Percentiles rank a stretch among this genome's conserved stretches.
phyloP scores from a whole-genome alignment of 2,329 filamentous ascomycete genomes.

The Didymella sp. region DNA sequence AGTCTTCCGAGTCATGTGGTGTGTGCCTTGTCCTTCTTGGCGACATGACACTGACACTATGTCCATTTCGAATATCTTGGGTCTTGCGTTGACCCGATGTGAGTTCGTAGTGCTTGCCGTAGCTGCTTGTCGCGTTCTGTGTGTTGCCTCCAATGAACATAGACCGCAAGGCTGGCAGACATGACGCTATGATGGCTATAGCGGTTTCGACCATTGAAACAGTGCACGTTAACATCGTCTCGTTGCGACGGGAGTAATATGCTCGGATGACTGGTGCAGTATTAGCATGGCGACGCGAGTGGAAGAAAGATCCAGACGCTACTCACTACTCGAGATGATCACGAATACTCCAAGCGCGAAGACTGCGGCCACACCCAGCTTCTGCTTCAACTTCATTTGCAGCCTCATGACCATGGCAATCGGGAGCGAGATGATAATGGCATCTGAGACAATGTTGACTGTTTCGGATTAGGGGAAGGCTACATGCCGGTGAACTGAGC shows the following conservation, averaged over 20 bases:
- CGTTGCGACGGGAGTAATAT: conserved; percentile 28
- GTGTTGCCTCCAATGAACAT: conserved; percentile 29
- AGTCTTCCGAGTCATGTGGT: conserved; percentile 16
- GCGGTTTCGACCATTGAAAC: conserved; percentile 38
- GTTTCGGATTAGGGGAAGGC: not conserved
- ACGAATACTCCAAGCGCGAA: conserved; percentile 36
- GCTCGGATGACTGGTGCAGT: conserved; percentile 26
- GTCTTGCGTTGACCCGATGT: conserved; percentile 25
- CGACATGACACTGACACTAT: conserved; percentile 8
- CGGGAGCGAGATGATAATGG: conserved; percentile 30
- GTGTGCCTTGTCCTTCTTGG: conserved; percentile 6
- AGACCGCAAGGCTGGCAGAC: conserved; percentile 43
- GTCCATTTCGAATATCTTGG: conserved; percentile 13
- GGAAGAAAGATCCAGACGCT: not conserved
- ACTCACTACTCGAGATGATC: conserved; percentile 34
- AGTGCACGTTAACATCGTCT: conserved; percentile 35
- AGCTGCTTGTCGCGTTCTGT: conserved; percentile 26
- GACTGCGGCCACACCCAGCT: conserved; percentile 30
- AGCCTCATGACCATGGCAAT: conserved; percentile 33
- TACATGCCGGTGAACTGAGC: not conserved
- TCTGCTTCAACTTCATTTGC: conserved; percentile 35
- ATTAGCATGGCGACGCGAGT: conserved; percentile 4
- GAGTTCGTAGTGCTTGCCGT: conserved; percentile 36
- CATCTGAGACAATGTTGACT: conserved; percentile 35
- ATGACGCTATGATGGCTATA: conserved; percentile 52